These are phyloP conservation scores for Taiozyma sp. DNA, from an alignment of 1,139 yeast species.

Conservation along the genomic window DNA sequence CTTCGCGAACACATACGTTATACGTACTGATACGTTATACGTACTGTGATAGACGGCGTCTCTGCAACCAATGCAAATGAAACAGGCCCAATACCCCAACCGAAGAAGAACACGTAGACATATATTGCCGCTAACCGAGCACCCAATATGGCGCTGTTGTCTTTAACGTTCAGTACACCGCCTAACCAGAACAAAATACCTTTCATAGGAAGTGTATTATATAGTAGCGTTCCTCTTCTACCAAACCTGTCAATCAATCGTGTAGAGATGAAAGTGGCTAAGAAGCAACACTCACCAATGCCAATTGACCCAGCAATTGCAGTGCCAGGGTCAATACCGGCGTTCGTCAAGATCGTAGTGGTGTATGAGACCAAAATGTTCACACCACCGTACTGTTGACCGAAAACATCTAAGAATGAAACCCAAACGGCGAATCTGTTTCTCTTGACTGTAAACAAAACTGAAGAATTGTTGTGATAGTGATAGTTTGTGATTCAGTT, in stretches of 20 bases:
- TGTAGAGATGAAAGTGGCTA: slow-evolving; percentile 48
- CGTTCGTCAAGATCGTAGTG: slow-evolving; percentile 43
- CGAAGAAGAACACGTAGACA: slow-evolving; percentile 42
- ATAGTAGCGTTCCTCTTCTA: slow-evolving; percentile 43
- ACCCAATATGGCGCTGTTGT: slow-evolving; percentile 37
- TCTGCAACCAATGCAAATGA: slow-evolving; percentile 55
- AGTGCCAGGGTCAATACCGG: slow-evolving; percentile 38
- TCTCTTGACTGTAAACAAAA: slow-evolving; percentile 43
- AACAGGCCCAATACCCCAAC: slow-evolving; percentile 55
- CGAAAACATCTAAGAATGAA: slow-evolving; percentile 50
- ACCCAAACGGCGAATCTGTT: slow-evolving; percentile 51
- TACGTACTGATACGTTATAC: no score
- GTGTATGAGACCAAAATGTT: slow-evolving; percentile 52
- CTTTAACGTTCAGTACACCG: slow-evolving; percentile 39
- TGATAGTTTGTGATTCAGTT: slow-evolving; percentile 27
- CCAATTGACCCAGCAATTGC: slow-evolving; percentile 55
- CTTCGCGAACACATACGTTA: no score
- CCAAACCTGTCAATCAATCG: slow-evolving; percentile 53
- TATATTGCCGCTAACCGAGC: slow-evolving; percentile 44
- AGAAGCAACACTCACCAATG: slow-evolving; percentile 50
- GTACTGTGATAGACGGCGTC: slow-evolving; percentile 40
- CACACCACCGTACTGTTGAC: slow-evolving; percentile 60
- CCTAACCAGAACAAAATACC: slow-evolving; percentile 46
- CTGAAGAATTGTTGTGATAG: slow-evolving; percentile 36
- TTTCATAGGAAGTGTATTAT: slow-evolving; percentile 47